Conservation (phyloP, 805 yeast species). For the Nakazawaea wyomingensis region DNA sequence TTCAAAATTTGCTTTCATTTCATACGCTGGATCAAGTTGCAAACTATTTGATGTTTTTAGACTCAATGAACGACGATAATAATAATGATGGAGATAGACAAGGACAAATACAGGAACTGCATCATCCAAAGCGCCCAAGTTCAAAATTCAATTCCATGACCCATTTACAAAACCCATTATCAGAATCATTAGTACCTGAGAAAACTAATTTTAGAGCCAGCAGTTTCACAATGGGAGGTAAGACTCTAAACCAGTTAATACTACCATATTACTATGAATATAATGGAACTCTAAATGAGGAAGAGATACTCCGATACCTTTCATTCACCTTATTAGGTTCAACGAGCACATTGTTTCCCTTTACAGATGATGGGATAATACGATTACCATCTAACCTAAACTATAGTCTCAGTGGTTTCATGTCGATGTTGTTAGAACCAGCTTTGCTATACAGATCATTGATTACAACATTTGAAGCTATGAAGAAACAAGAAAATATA, state of each 20-base stretch:
- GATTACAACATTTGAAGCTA: constrained; percentile 23
- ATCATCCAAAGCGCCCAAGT: not conserved
- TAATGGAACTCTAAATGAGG: constrained; percentile 29
- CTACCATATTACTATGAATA: constrained; percentile 28
- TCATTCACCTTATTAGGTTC: constrained; percentile 57
- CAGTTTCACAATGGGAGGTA: constrained; percentile 13
- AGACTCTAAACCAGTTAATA: constrained; percentile 25
- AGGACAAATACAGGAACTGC: not conserved
- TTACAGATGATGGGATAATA: constrained; percentile 27
- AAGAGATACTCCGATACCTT: constrained; percentile 39
- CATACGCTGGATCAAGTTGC: constrained; percentile 29
- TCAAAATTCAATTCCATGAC: constrained; percentile 2
- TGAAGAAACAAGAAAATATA: constrained; percentile 19
- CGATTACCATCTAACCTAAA: constrained; percentile 49
- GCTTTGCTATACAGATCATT: constrained; percentile 59
- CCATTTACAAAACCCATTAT: not conserved
- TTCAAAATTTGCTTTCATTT: constrained; percentile 26
- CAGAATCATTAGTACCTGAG: not conserved
- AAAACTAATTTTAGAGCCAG: constrained; percentile 7
- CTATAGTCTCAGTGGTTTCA: constrained; percentile 49
- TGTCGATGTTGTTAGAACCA: constrained; percentile 61
- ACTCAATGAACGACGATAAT: constrained; percentile 14
- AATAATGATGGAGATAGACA: not conserved
- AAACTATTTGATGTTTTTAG: constrained; percentile 30
- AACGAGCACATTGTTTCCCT: constrained; percentile 51